These are phyloP conservation scores for Syzygium aromaticum DNA, from an alignment of 345 rosid genomes.

Conservation along the genomic window DNA sequence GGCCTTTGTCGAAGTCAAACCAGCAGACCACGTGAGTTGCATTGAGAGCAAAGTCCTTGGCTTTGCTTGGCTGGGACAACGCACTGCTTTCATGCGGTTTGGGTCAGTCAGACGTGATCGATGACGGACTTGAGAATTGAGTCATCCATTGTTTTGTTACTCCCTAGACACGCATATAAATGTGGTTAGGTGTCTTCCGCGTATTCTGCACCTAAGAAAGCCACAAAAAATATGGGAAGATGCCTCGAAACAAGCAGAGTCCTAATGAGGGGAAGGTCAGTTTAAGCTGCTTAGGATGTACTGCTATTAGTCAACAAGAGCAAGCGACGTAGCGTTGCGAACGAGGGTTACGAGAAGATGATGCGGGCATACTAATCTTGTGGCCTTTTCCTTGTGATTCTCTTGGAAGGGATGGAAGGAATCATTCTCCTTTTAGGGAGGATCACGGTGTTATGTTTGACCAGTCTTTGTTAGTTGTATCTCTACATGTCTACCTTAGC, in stretches of 20 bases:
- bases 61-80: background rate
- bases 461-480: background rate
- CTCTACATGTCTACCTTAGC: background rate
- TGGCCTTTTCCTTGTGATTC: background rate
- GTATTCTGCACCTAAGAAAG: fast-evolving
- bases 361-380: background rate
- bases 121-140: background rate
- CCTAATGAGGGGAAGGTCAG: background rate
- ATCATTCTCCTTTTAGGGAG: background rate
- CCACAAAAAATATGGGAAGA: background rate
- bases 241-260: background rate
- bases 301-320: background rate
- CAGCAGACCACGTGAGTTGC: too few relatives aligned
- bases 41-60: too few relatives aligned
- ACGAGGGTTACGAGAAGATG: background rate
- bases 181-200: background rate
- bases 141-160: background rate
- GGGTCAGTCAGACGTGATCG: background rate
- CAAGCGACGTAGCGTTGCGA: background rate
- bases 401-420: background rate
- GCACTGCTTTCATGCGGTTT: background rate
- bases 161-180: background rate
- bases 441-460: background rate
- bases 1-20: too few relatives aligned
- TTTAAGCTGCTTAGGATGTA: background rate